Evolutionary conservation across 805 yeast genomes (phyloP).

Genomic region (Lipomyces chichibuensis): DNA sequence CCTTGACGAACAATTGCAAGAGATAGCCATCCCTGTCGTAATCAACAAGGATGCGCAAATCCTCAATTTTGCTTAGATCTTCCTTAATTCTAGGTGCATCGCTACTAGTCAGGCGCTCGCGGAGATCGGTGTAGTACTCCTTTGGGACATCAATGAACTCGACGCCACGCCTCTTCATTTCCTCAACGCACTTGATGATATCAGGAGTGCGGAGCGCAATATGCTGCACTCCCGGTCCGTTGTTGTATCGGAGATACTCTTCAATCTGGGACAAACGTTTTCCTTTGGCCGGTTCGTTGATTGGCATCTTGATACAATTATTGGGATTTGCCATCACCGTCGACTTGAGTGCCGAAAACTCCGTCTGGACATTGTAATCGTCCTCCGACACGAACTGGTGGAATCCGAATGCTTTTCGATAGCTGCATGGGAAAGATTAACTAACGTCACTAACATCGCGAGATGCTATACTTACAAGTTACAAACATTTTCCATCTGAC

Average conservation of each 20-base stretch:
- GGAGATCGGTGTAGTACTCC: slow-evolving; percentile 58
- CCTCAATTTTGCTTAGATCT: slow-evolving; percentile 53
- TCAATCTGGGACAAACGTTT: slow-evolving; percentile 73
- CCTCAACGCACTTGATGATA: slow-evolving; percentile 59
- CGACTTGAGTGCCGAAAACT: slow-evolving; percentile 68
- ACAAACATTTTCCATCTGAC: slow-evolving; percentile 62
- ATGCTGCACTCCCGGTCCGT: slow-evolving; percentile 86
- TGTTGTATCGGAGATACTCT: slow-evolving; percentile 72
- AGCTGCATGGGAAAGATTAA: slow-evolving; percentile 41
- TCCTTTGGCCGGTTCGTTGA: slow-evolving; percentile 81
- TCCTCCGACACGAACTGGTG: slow-evolving; percentile 85
- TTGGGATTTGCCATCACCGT: slow-evolving; percentile 74
- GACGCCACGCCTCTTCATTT: slow-evolving; percentile 63
- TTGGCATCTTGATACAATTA: slow-evolving; percentile 73
- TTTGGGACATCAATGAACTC: slow-evolving; percentile 67
- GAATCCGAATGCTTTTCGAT: slow-evolving; percentile 68
- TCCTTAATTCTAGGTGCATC: slow-evolving; percentile 54
- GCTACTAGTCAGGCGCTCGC: slow-evolving; percentile 49
- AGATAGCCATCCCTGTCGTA: slow-evolving; percentile 68
- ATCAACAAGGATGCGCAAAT: slow-evolving; percentile 65
- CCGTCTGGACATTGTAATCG: slow-evolving; percentile 72
- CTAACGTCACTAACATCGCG: not conserved
- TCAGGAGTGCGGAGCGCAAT: slow-evolving; percentile 68
- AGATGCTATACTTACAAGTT: slow-evolving; percentile 37
- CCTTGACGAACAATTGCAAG: slow-evolving; percentile 73